Conservation (phyloP, 352 stramenopile species). For the Phytophthora pistaciae region DNA sequence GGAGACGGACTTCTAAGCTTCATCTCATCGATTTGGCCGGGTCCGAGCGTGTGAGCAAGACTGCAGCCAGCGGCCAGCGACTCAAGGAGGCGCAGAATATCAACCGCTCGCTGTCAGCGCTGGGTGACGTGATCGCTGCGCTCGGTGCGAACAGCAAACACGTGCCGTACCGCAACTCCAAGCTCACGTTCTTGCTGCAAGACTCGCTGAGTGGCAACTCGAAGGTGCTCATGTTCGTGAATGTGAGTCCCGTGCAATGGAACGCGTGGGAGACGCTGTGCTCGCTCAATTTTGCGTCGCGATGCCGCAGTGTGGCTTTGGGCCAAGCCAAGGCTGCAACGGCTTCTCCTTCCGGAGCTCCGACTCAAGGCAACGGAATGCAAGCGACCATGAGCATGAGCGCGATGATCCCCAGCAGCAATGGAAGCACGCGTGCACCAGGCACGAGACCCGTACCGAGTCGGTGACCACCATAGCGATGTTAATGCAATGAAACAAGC, state of each 20-base stretch:
- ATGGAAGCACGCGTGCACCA: constrained; percentile 17
- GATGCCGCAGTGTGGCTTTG: constrained; percentile 90
- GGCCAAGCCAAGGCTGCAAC: constrained; percentile 77
- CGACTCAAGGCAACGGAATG: constrained; percentile 34
- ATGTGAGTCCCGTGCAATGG: constrained; percentile 90
- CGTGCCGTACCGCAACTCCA: constrained; percentile 97
- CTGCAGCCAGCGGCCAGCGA: constrained; percentile 90
- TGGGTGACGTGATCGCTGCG: constrained; percentile 96
- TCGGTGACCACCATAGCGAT: constrained; percentile 27
- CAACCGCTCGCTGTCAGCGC: constrained; percentile 94
- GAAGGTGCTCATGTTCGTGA: constrained; percentile 90
- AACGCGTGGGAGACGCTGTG: constrained; percentile 91
- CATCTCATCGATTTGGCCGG: constrained; percentile 92
- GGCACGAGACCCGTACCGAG: constrained; percentile 23
- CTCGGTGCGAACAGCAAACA: constrained; percentile 90
- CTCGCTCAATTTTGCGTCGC: constrained; percentile 92
- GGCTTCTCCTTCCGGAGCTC: constrained; percentile 14
- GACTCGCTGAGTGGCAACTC: constrained; percentile 84
- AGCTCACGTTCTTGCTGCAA: constrained; percentile 93
- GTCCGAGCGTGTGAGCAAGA: constrained; percentile 91
- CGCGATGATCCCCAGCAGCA: constrained; percentile 38
- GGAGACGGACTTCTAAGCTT: constrained; percentile 69
- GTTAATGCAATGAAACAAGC: background rate
- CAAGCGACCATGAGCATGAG: constrained; percentile 46
- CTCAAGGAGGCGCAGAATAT: constrained; percentile 97